Evolutionary conservation across 2,329 filamentous ascomycete genomes (phyloP).

Genomic region (Monosporascus sp.): DNA sequence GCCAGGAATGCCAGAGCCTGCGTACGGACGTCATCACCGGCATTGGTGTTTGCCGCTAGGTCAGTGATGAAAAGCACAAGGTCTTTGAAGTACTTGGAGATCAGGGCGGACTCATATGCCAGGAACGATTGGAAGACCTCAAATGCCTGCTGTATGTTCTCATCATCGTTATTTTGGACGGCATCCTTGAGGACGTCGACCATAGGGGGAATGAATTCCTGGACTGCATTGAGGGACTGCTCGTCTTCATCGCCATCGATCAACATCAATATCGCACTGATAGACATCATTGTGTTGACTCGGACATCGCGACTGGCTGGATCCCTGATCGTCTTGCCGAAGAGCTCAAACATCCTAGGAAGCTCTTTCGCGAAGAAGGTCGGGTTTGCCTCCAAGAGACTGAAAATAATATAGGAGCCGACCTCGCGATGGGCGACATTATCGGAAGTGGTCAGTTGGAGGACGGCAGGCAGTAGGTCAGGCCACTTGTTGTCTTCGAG

Average conservation of each 20-base stretch:
- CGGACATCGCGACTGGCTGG: slow-evolving; percentile 87
- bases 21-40: slow-evolving; percentile 79
- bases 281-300: slow-evolving; percentile 87
- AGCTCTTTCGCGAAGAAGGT: slow-evolving; percentile 80
- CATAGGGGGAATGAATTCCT: slow-evolving; percentile 79
- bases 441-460: slow-evolving; percentile 71
- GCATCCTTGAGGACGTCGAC: slow-evolving; percentile 83
- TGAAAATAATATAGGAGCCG: slow-evolving; percentile 88
- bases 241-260: slow-evolving; percentile 83
- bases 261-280: slow-evolving; percentile 82
- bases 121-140: slow-evolving; percentile 96
- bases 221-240: slow-evolving; percentile 67
- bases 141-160: slow-evolving; percentile 83
- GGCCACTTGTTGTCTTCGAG: slow-evolving; percentile 81
- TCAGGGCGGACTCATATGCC: slow-evolving; percentile 78
- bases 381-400: slow-evolving; percentile 82
- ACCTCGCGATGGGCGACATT: slow-evolving; percentile 81
- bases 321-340: slow-evolving; percentile 83
- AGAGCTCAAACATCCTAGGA: slow-evolving; percentile 73
- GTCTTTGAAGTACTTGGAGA: slow-evolving; percentile 83
- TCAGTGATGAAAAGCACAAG: slow-evolving; percentile 93
- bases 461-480: slow-evolving; percentile 73
- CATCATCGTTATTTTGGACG: slow-evolving; percentile 76
- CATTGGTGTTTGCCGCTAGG: slow-evolving; percentile 68
- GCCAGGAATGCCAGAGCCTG: slow-evolving; percentile 93